Evolutionary conservation across 139 green algal genomes (phyloP), one percentile per base, ranked within the genome.

Genomic region (Chlamydomonas schloesseri): DNA sequence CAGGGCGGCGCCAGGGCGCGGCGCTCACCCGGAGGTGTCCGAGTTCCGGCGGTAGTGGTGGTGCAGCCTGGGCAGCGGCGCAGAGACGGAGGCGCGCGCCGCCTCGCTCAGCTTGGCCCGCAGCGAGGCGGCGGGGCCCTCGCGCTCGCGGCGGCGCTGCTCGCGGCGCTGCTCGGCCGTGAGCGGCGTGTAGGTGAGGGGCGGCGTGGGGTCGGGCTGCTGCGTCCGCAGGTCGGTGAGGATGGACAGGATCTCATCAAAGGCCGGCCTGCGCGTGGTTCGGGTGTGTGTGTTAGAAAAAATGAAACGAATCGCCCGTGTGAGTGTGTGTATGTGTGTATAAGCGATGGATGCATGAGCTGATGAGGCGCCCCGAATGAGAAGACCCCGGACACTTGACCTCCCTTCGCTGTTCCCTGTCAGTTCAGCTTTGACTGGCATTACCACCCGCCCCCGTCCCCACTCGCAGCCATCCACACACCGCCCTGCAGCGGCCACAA

Each of bases 181-280:
- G 37, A 74, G 42, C 14, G 78, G 57, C 17, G n/a, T 68, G 64
- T 75, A 84, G 31, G 46, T 36, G 23, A 84, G 28, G 21, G n/a
- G 3, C 18, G 60, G 80, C 18, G 80, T 86, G 34, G 80, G 80
- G 0, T 2, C 42, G 4, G 68, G 50, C 47, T 74, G 50, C 33
- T 55, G 21, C 21, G 23, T 53, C 3, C 80, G 80, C 33, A 78
- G 31, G 20, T 50, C 31, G 1, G 80, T 78, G 42, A 86, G 69
- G 11, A 50, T 71, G 6, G 67, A 14, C 50, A 86, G 67, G 23
- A 86, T 86, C 33, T 70, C 67, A 1, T 78, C 68, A 26, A 86
- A 86, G 11, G 13, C 29, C n/a, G 79, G 79, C 47, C 79, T 85
- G 37, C n/a, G n/a, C n/a, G n/a, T n/a, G n/a, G n/a, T n/a, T n/a